A percentile compares a stretch with the other conserved stretches of the same genome.
phyloP scores from a whole-genome alignment of 108 stramenopile genomes.

The Thalassiosira profunda region DNA sequence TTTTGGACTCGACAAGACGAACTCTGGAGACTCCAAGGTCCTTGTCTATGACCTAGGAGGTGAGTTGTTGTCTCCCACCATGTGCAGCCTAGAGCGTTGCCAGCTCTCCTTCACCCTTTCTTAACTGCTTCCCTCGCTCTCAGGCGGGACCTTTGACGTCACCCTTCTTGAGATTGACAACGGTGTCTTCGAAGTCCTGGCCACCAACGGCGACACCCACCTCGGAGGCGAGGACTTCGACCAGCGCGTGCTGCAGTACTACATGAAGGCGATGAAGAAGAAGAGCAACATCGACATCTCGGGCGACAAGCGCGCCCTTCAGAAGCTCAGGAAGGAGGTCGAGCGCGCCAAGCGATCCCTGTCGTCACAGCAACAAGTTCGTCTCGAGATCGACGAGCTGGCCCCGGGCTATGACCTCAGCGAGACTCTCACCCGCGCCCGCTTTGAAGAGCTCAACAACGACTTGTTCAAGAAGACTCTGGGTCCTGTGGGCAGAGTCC shows the following conservation, averaged over 20 bases:
- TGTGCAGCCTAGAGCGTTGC: too few relatives aligned
- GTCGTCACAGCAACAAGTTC: constrained; percentile 66
- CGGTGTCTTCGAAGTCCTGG: constrained; percentile 83
- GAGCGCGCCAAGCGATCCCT: constrained; percentile 87
- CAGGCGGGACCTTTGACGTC: too few relatives aligned
- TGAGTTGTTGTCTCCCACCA: too few relatives aligned
- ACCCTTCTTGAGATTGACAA: constrained; percentile 77
- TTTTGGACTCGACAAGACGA: constrained; percentile 84
- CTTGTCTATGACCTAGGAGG: constrained; percentile 84
- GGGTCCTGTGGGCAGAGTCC: constrained; percentile 69
- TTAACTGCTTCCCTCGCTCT: too few relatives aligned
- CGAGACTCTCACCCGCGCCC: constrained; percentile 65
- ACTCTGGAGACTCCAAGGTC: constrained; percentile 67
- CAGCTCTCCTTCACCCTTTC: too few relatives aligned
- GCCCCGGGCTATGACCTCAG: constrained; percentile 74
- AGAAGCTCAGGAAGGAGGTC: constrained; percentile 73
- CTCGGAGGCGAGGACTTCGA: constrained; percentile 88
- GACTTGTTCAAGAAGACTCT: constrained; percentile 79
- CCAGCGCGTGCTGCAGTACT: constrained; percentile 79
- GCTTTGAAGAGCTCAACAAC: constrained; percentile 58
- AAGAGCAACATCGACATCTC: constrained; percentile 62
- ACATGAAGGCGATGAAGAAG: constrained; percentile 77
- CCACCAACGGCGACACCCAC: constrained; percentile 84
- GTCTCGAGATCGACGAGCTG: constrained; percentile 78
- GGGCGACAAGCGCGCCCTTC: constrained; percentile 66